Evolutionary conservation across 75 land plant species (phyloP), one percentile per base, ranked within the genome.

Genomic region (Isoetes taiwanensis): DNA sequence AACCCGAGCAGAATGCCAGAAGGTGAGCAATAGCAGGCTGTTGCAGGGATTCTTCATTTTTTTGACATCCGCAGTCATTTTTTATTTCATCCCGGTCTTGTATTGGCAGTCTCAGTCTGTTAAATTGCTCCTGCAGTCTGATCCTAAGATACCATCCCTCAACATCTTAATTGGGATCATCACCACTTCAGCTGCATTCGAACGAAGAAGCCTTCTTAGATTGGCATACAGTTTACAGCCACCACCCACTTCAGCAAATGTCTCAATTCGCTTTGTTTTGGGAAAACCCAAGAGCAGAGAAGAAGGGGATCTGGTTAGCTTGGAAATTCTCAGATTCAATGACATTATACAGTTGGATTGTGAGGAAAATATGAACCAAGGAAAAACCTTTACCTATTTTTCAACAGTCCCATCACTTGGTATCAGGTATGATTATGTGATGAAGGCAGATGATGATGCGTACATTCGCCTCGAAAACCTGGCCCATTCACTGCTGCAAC

Each of bases 371-470:
- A 73, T 85, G 85, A 75, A 85, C 76, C 58, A 66, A 8, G 95
- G 95, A 54, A 88, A 88, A 64, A 78, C 85, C 14, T 81, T 65
- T 57, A 71, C 76, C 28, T 85, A 71, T 66, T 81, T 81, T 54
- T 79, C 86, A 0, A 74, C n/a, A n/a, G n/a, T n/a, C 27, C 64
- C 37, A 19, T 37, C 60, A 3, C 39, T 53, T 28, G 61, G 48
- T 14, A 63, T 72, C 23, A 74, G 65, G 8, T 85, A 78, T 38
- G 80, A 84, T 43, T 88, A 84, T 32, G 90, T 88, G 20, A 77
- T 88, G 78, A 88, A 88, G 52, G 68, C 58, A 25, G 94, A 87
- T 68, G 94, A 87, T 50, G 94, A 87, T 54, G 57, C 62, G 3
- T 87, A 71, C 41, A 55, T 81, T 12, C 41, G 82, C 30, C 27